These are phyloP conservation scores for Mallotus japonicus DNA, from an alignment of 441 rosid species.

Conservation along the genomic window DNA sequence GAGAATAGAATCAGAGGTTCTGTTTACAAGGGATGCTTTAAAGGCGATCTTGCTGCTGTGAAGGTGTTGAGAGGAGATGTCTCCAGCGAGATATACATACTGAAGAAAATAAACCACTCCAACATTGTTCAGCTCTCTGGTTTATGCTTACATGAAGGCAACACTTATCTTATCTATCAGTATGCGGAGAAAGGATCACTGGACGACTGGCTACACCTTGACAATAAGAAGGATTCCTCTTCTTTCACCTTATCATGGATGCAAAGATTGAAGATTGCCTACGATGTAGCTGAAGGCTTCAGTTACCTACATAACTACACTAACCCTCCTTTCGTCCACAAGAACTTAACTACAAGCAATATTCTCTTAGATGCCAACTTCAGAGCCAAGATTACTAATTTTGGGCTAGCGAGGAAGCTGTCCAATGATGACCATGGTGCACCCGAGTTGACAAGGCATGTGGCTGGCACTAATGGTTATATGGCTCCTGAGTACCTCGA, in stretches of 20 bases:
- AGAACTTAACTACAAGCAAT: background rate
- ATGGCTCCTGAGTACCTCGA: conserved; percentile 13
- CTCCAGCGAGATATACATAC: conserved; percentile 69
- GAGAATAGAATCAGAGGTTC: conserved; percentile 59
- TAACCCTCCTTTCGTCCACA: conserved; percentile 4
- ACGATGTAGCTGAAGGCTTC: conserved; percentile 4
- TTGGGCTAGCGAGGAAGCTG: background rate
- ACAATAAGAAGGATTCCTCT: background rate
- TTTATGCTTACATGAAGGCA: conserved; percentile 66
- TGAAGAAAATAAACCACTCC: conserved; percentile 70
- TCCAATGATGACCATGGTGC: background rate
- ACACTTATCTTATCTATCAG: conserved; percentile 76
- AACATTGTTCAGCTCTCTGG: conserved; percentile 83
- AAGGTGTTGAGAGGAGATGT: conserved; percentile 80
- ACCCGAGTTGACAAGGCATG: conserved; percentile 7
- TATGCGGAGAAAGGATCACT: conserved; percentile 55
- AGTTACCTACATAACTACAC: conserved; percentile 7
- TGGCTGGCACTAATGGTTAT: background rate
- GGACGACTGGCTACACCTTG: conserved; percentile 2
- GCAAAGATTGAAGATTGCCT: conserved; percentile 2
- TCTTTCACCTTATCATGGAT: conserved; percentile 3
- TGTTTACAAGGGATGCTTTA: conserved; percentile 59
- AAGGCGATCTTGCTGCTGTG: conserved; percentile 70
- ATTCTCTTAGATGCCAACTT: background rate
- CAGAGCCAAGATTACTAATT: conserved; percentile 11